These are phyloP conservation scores for Hibiscus trionum DNA, from an alignment of 345 rosid genomes.

Conservation along the genomic window DNA sequence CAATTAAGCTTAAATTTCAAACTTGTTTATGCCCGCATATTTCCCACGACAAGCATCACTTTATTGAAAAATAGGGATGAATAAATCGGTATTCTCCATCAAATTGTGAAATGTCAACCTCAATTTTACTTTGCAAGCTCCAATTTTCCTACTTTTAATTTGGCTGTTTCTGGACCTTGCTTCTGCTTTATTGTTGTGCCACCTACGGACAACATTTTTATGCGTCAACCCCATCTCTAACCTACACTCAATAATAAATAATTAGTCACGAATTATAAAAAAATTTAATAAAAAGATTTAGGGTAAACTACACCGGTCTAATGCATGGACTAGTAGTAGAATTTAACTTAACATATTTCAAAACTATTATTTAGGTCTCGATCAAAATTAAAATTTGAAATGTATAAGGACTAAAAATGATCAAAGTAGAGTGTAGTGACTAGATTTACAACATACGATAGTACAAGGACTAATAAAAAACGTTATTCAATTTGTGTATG, in stretches of 20 bases:
- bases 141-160: neutral
- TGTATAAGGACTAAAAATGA: too few species aligned
- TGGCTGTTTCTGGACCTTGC: neutral
- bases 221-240: neutral
- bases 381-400: too few species aligned
- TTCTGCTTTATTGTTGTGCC: slow-evolving; percentile 1
- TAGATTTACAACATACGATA: too few species aligned
- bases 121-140: neutral
- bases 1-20: neutral
- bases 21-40: neutral
- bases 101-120: slow-evolving; percentile 6
- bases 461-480: too few species aligned
- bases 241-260: neutral
- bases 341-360: too few species aligned
- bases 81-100: slow-evolving; percentile 1
- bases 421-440: too few species aligned
- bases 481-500: too few species aligned
- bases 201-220: neutral
- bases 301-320: too few species aligned
- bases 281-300: too few species aligned
- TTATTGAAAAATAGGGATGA: neutral
- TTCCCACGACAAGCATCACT: slow-evolving; percentile 7
- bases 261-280: neutral
- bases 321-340: too few species aligned
- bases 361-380: too few species aligned